A percentile compares a stretch with the other conserved stretches of the same genome.
These are phyloP conservation scores for Agaricales sp. DNA, from an alignment of 1,284 basidiomycete genomes.

Conservation along the genomic window DNA sequence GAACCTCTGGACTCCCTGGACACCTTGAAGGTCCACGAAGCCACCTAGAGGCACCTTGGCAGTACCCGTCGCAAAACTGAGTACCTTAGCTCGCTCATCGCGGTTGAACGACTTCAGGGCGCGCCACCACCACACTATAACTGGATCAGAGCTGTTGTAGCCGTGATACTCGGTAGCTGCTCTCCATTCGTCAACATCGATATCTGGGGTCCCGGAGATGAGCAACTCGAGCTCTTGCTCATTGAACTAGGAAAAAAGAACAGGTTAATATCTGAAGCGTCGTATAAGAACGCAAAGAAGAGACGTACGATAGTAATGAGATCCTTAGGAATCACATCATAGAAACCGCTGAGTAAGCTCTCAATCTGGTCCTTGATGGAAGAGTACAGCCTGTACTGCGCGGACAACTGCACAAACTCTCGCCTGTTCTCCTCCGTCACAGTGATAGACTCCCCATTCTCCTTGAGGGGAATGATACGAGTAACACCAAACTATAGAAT, in stretches of 20 bases:
- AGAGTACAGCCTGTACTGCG: slow-evolving; percentile 86
- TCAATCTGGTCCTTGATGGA: slow-evolving; percentile 98
- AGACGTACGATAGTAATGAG: slow-evolving; percentile 62
- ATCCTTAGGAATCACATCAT: slow-evolving; percentile 90
- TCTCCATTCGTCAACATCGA: slow-evolving; percentile 97
- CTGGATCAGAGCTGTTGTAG: slow-evolving; percentile 80
- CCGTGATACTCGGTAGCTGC: slow-evolving; percentile 91
- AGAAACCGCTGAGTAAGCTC: slow-evolving; percentile 85
- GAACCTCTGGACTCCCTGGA: slow-evolving; percentile 92
- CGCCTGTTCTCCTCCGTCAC: slow-evolving; percentile 95
- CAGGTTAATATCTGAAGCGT: no score
- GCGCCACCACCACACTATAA: slow-evolving; percentile 99
- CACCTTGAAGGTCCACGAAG: slow-evolving; percentile 88
- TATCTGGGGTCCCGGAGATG: slow-evolving; percentile 96
- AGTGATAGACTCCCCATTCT: slow-evolving; percentile 68
- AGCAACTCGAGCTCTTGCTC: slow-evolving; percentile 97
- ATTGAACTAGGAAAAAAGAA: slow-evolving; percentile 61
- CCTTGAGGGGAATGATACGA: slow-evolving; percentile 80
- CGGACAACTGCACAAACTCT: slow-evolving; percentile 91
- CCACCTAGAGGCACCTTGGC: slow-evolving; percentile 92
- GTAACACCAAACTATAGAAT: slow-evolving; percentile 72
- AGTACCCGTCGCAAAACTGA: slow-evolving; percentile 95
- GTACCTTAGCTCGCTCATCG: slow-evolving; percentile 90
- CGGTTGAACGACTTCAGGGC: slow-evolving; percentile 96
- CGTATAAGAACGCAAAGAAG: slow-evolving; percentile 1